A percentile compares a stretch with the other conserved stretches of the same genome.
Evolutionary conservation across 192 early-diverging fungal species (phyloP).

Genomic region (Coemansia sp.): DNA sequence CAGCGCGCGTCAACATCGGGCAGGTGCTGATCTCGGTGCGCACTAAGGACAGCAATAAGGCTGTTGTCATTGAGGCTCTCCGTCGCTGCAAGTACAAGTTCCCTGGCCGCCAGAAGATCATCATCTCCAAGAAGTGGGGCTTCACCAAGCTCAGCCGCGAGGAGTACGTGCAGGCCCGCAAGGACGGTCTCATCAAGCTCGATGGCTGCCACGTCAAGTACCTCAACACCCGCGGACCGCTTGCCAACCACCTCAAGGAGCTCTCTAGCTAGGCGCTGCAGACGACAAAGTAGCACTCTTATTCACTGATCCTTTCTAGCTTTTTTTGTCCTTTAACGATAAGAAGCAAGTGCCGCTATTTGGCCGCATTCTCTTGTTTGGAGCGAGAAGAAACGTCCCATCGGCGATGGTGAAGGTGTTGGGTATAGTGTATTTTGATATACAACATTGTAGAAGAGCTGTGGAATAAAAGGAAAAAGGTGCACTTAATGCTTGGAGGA

Average conservation of each 20-base stretch:
- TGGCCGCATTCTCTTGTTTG: not conserved
- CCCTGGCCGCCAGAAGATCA: slow-evolving; percentile 97
- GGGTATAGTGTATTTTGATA: no score
- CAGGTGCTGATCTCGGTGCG: slow-evolving; percentile 96
- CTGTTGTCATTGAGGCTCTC: slow-evolving; percentile 88
- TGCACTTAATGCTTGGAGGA: no score
- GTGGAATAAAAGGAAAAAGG: no score
- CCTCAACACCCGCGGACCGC: slow-evolving; percentile 75
- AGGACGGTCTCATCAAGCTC: slow-evolving; percentile 76
- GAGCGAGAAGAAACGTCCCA: not conserved
- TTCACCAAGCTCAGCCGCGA: slow-evolving; percentile 97
- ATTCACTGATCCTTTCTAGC: not conserved
- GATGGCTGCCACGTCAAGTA: slow-evolving; percentile 97
- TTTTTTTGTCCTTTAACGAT: not conserved
- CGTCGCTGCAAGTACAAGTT: slow-evolving; percentile 99
- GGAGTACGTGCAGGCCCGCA: slow-evolving; percentile 80
- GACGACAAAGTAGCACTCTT: not conserved
- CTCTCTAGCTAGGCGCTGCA: slow-evolving; percentile 16
- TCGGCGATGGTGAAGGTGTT: no score
- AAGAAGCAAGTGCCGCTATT: not conserved
- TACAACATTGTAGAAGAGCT: no score
- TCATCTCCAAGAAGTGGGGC: slow-evolving; percentile 99
- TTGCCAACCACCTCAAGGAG: slow-evolving; percentile 57
- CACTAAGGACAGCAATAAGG: slow-evolving; percentile 92
- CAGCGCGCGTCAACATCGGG: slow-evolving; percentile 97